Conservation (phyloP, 2,329 filamentous ascomycete species). For the Penicillium sp. region DNA sequence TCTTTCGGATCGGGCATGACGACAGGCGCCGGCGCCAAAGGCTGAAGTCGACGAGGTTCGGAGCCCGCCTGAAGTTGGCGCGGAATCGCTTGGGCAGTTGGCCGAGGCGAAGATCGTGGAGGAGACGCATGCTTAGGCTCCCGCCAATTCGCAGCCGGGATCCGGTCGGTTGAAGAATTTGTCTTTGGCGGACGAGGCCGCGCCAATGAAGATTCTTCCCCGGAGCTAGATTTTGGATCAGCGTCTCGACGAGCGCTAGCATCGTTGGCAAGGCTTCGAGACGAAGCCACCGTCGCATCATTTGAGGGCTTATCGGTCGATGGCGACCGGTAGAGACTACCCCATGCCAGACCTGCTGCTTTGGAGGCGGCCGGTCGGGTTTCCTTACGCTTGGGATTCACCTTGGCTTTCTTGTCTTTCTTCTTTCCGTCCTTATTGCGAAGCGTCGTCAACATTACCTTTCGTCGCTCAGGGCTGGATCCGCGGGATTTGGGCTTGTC, state of each 20-base stretch:
- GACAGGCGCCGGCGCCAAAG: conserved; percentile 14
- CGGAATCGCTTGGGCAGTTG: conserved; percentile 9
- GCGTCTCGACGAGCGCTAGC: conserved; percentile 32
- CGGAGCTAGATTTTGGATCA: conserved; percentile 25
- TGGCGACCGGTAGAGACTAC: conserved; percentile 38
- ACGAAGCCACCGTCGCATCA: conserved; percentile 34
- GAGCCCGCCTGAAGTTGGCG: conserved; percentile 17
- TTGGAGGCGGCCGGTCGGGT: conserved; percentile 62
- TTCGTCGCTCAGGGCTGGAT: conserved; percentile 65
- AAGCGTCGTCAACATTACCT: conserved; percentile 62
- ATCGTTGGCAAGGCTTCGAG: conserved; percentile 32
- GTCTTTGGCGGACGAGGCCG: conserved; percentile 4
- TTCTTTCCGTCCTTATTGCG: conserved; percentile 54
- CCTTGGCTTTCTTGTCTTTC: conserved; percentile 49
- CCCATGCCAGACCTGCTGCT: conserved; percentile 67
- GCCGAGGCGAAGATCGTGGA: conserved; percentile 18
- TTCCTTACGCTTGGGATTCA: conserved; percentile 41
- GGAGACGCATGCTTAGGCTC: conserved; percentile 23
- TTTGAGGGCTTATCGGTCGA: conserved; percentile 32
- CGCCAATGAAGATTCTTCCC: conserved; percentile 27
- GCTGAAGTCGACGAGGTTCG: conserved; percentile 20
- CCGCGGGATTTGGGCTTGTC: conserved; percentile 56
- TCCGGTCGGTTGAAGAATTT: conserved; percentile 18
- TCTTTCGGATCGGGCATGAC: conserved; percentile 28
- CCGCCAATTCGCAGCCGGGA: conserved; percentile 27